Conservation (phyloP, 768 basidiomycete genomes). For the Lentinula sp. region DNA sequence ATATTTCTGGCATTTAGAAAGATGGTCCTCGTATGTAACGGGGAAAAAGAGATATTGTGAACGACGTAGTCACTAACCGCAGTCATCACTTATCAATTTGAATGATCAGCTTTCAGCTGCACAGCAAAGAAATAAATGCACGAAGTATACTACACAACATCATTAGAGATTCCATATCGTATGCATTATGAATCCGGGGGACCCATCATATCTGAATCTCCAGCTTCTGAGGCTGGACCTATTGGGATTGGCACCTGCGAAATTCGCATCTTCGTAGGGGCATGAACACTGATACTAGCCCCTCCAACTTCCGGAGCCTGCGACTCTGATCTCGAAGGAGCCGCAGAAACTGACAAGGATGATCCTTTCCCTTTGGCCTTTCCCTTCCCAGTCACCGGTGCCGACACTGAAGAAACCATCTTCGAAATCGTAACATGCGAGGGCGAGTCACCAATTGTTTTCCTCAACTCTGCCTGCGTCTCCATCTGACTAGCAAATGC, state of each 20-base stretch:
- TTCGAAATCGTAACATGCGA: conserved; percentile 28
- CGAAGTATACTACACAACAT: not conserved
- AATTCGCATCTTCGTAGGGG: conserved; percentile 64
- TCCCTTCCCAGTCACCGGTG: conserved; percentile 33
- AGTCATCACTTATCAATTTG: not conserved
- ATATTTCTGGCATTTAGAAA: not conserved
- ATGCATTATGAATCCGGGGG: conserved; percentile 18
- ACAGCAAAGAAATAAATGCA: not conserved
- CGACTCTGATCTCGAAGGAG: conserved; percentile 54
- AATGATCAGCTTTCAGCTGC: not conserved
- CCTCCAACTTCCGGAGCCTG: conserved; percentile 36
- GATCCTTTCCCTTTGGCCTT: conserved; percentile 33
- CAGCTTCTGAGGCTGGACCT: conserved; percentile 44
- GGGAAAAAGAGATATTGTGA: not conserved
- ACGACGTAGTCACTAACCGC: not conserved
- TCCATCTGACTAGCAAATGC: conserved; percentile 41
- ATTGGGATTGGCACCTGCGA: conserved; percentile 25
- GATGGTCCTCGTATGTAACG: not conserved
- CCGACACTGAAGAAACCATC: conserved; percentile 37
- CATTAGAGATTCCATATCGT: not conserved
- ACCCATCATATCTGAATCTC: conserved; percentile 39
- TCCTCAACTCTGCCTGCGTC: conserved; percentile 20
- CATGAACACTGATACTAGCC: conserved; percentile 24
- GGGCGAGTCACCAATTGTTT: conserved; percentile 25
- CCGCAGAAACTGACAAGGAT: conserved; percentile 41